These are phyloP conservation scores for Candida nitratophila DNA, from an alignment of 805 yeast species.

Conservation along the genomic window DNA sequence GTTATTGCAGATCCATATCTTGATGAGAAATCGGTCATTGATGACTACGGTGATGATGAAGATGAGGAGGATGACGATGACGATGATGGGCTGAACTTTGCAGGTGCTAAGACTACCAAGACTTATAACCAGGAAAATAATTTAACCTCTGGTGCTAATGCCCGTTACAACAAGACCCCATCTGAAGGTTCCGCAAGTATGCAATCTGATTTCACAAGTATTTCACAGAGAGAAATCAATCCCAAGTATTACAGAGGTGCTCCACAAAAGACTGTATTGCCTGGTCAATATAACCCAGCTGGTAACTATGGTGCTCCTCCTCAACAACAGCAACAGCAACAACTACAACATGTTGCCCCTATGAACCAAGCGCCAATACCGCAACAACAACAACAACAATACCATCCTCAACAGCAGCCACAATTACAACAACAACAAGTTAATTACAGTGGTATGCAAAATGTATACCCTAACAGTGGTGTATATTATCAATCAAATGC, in stretches of 20 bases:
- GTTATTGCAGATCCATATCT: slow-evolving; percentile 11
- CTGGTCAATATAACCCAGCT: slow-evolving; percentile 11
- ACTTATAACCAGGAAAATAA: neutral
- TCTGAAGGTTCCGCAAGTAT: slow-evolving; percentile 19
- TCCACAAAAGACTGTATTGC: slow-evolving; percentile 15
- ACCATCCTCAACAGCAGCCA: slow-evolving; percentile 10
- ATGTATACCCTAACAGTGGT: slow-evolving; percentile 4
- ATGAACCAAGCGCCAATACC: slow-evolving; percentile 5
- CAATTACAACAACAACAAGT: slow-evolving; percentile 1
- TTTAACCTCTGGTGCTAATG: slow-evolving; percentile 11
- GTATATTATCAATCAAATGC: slow-evolving; percentile 6
- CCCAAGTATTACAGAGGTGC: slow-evolving; percentile 42
- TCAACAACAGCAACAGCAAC: slow-evolving; percentile 4
- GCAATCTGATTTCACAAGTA: slow-evolving; percentile 69
- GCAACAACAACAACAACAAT: slow-evolving; percentile 10
- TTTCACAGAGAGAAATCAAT: slow-evolving; percentile 69
- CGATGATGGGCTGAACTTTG: neutral
- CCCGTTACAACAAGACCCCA: slow-evolving; percentile 2
- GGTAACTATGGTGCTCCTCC: slow-evolving; percentile 2
- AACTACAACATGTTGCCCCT: slow-evolving; percentile 5
- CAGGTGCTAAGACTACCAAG: neutral
- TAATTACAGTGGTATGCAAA: slow-evolving; percentile 1
- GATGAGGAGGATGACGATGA: slow-evolving; percentile 2
- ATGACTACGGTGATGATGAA: neutral
- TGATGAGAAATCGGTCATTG: neutral